phyloP scores from a whole-genome alignment of 805 yeast species.

The Komagataella ulmi region DNA sequence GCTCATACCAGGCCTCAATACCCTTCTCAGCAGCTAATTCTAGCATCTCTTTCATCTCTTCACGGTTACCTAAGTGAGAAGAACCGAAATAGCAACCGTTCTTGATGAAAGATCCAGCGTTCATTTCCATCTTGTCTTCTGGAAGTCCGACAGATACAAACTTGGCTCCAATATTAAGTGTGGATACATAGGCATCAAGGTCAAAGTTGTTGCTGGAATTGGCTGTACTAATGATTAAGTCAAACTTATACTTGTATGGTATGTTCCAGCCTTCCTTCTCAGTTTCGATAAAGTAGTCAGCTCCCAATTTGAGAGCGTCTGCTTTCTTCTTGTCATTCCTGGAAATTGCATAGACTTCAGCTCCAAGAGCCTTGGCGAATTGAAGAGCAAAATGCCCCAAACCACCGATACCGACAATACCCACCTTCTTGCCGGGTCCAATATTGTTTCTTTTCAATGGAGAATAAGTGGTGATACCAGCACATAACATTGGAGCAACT shows the following conservation, averaged over 20 bases:
- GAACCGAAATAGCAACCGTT: slow-evolving; percentile 41
- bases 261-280: slow-evolving; percentile 21
- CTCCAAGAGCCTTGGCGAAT: slow-evolving; percentile 50
- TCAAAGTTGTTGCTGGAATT: slow-evolving; percentile 36
- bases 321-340: slow-evolving; percentile 34
- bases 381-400: slow-evolving; percentile 52
- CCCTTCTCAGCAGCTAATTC: slow-evolving; percentile 48
- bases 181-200: slow-evolving; percentile 29
- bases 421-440: slow-evolving; percentile 31
- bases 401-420: slow-evolving; percentile 55
- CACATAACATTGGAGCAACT: slow-evolving; percentile 68
- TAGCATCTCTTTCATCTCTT: slow-evolving; percentile 55
- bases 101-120: slow-evolving; percentile 26
- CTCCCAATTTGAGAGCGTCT: slow-evolving; percentile 41
- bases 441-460: slow-evolving; percentile 39
- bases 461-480: slow-evolving; percentile 61
- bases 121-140: slow-evolving; percentile 26
- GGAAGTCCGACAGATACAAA: slow-evolving; percentile 63
- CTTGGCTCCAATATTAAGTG: slow-evolving; percentile 43
- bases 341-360: slow-evolving; percentile 45
- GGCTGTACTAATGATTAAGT: slow-evolving; percentile 40
- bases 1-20: slow-evolving; percentile 52
- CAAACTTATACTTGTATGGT: slow-evolving; percentile 20
- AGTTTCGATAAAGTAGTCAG: slow-evolving; percentile 41
- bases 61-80: slow-evolving; percentile 47